Percentiles rank a stretch among this genome's conserved stretches.
These are phyloP conservation scores for Calonectria montana DNA, from an alignment of 2,329 filamentous ascomycete genomes.

Conservation along the genomic window DNA sequence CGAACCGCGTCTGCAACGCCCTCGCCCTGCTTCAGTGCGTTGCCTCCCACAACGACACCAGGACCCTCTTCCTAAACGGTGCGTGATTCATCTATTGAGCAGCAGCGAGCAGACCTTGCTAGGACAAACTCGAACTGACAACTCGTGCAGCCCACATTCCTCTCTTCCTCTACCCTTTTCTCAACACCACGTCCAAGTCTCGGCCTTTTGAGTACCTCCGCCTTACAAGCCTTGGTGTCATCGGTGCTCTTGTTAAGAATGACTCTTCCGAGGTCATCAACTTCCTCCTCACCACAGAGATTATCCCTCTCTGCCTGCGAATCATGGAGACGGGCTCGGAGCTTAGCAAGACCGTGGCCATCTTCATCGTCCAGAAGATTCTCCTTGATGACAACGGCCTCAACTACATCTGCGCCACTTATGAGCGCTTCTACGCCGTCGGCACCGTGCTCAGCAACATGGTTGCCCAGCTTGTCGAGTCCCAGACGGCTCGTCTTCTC, in stretches of 20 bases:
- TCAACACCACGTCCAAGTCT: slow-evolving; percentile 98
- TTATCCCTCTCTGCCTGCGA: slow-evolving; percentile 94
- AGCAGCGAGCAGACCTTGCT: not conserved
- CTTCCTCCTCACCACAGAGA: slow-evolving; percentile 97
- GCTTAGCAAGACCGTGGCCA: slow-evolving; percentile 97
- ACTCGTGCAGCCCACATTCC: slow-evolving; percentile 84
- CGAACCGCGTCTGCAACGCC: slow-evolving; percentile 97
- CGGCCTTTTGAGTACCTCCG: slow-evolving; percentile 97
- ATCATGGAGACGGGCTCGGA: slow-evolving; percentile 99
- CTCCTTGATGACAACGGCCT: slow-evolving; percentile 95
- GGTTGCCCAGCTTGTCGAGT: slow-evolving; percentile 97
- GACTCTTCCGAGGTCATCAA: slow-evolving; percentile 99
- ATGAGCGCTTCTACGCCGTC: slow-evolving; percentile 97
- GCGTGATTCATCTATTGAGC: slow-evolving; percentile 43
- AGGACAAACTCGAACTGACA: slow-evolving; percentile 26
- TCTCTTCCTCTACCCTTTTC: slow-evolving; percentile 95
- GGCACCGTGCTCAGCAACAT: slow-evolving; percentile 98
- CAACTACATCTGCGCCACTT: slow-evolving; percentile 98
- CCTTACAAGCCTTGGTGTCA: slow-evolving; percentile 94
- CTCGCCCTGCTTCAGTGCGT: slow-evolving; percentile 96
- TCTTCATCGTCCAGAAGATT: slow-evolving; percentile 99
- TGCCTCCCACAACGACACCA: slow-evolving; percentile 95
- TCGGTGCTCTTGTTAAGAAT: slow-evolving; percentile 97
- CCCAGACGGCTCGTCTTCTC: slow-evolving; percentile 92
- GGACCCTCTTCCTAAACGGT: slow-evolving; percentile 94